Evolutionary conservation across 2,329 filamentous ascomycete genomes (phyloP), one percentile per base, ranked within the genome.

Genomic region (Microcera coccophila): DNA sequence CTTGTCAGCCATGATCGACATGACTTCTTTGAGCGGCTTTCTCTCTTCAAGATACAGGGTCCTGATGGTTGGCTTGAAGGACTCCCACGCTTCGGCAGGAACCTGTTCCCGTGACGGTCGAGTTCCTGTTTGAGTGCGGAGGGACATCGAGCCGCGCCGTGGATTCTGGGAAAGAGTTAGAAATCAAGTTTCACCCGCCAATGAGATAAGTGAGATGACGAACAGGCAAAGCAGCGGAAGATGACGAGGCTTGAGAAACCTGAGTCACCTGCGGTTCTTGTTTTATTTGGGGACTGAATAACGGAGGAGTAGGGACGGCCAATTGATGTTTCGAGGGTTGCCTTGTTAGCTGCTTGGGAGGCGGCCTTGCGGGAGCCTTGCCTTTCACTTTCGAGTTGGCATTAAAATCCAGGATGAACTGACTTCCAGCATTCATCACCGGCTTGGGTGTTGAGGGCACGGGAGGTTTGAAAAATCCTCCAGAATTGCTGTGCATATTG

Each of bases 11-110:
- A 75, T 75, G 51, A 74, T 70, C 17, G 64, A 54, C 68, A 74
- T 75, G 50, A 75, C 72, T 59, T 75, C 71, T 50, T 75, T 75
- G n/a, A 75, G 61, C 3, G 72, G 72, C 29, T 68, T 70, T 38
- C 73, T 65, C 48, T 75, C 70, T 17, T 75, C 72, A 5, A 75
- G 62, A 47, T 75, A 75, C 24, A 75, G 45, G 9, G 61, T 56
- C 32, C 68, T 65, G 36, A 75, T 75, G 5, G 65, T 70, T 35
- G 60, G 55, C 53, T 75, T 75, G 44, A 71, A 67, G 20, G 67
- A 62, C 49, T 75, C 72, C 72, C 72, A 75, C 31, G 67, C 62
- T 50, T 72, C 69, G 17, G 66, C 66, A 47, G 69, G 68, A 38
- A 72, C 68, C 52, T 70, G 66, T 49, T 72, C 69, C 45, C 69